These are phyloP conservation scores for Zea luxurians DNA, from an alignment of 176 grass and related monocot species.

Conservation along the genomic window DNA sequence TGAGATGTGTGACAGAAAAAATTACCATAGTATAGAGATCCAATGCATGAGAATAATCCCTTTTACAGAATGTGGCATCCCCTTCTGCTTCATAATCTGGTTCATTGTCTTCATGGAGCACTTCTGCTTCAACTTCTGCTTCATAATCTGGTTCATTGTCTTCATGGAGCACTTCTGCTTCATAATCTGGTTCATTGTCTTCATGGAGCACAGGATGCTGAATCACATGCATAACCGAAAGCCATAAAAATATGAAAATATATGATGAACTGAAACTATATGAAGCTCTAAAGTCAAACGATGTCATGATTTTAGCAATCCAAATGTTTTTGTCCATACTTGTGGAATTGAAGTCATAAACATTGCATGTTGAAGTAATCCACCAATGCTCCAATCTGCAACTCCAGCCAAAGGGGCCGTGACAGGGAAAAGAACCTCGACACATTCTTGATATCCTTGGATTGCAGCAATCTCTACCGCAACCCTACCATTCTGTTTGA, in stretches of 20 bases:
- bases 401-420: constrained; percentile 17
- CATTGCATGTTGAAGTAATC: constrained; percentile 14
- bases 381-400: constrained; percentile 32
- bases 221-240: neutral
- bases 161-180: too few relatives aligned
- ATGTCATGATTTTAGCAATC: neutral
- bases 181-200: too few relatives aligned
- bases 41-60: constrained; percentile 27
- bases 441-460: constrained; percentile 32
- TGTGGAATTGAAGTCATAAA: neutral
- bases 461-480: constrained; percentile 34
- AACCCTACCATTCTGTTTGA: constrained; percentile 28
- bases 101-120: neutral
- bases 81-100: constrained; percentile 24
- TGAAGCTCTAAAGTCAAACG: neutral
- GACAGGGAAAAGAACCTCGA: constrained; percentile 30
- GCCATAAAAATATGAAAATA: constrained; percentile 5
- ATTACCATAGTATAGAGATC: constrained; percentile 19
- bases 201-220: neutral
- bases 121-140: too few relatives aligned
- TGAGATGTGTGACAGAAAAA: neutral
- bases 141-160: too few relatives aligned
- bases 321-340: neutral
- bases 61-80: neutral
- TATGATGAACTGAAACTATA: neutral